Evolutionary conservation across 2,329 filamentous ascomycete species (phyloP), one percentile per base, ranked within the genome.

Genomic region (Pestalotiopsis sp.): DNA sequence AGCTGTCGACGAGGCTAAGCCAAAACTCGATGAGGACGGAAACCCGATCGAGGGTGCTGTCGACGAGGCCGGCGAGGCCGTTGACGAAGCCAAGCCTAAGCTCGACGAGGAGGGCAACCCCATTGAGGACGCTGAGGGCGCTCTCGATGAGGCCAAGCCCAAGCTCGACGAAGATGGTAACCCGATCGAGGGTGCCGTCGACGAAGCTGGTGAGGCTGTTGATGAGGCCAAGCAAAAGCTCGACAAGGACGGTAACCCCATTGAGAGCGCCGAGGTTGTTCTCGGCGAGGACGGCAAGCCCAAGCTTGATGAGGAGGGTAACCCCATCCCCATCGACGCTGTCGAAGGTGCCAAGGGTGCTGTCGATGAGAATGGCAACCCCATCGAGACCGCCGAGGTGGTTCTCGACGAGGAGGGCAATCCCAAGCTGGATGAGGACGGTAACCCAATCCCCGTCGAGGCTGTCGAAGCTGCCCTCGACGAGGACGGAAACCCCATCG

Each of bases 31-130:
- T 39, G 61, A 59, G n/a, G 20, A 36, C 61, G 61, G 45, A 74
- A 36, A 62, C n/a, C 25, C 61, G 7, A 36, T 49, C n/a, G 36
- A 61, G 52, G 52, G 49, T 39, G 56, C 31, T 12, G 59, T 36
- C 25, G 45, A 56, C 25, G 12, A 13, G 13, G 13, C 17, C 6
- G 56, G 20, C 4, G 56, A 23, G 6, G 31, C 31, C 5, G 61
- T 61, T 14, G 31, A 59, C 12, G 7, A 41, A 41, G 74, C 78
- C 3, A 82, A 83, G 23, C n/a, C 25, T 0, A 13, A 11, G 2
- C 41, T 27, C 13, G 61, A 64, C 17, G 36, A 45, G n/a, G 38
- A 20, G 31, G 62, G 52, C n/a, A 38, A 63, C n/a, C 25, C 61
- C 20, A 38, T 49, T 20, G 36, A 61, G 52, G 52, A 31, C 23